phyloP scores from a whole-genome alignment of 2,329 filamentous ascomycete genomes.

The Penicillium sp. region DNA sequence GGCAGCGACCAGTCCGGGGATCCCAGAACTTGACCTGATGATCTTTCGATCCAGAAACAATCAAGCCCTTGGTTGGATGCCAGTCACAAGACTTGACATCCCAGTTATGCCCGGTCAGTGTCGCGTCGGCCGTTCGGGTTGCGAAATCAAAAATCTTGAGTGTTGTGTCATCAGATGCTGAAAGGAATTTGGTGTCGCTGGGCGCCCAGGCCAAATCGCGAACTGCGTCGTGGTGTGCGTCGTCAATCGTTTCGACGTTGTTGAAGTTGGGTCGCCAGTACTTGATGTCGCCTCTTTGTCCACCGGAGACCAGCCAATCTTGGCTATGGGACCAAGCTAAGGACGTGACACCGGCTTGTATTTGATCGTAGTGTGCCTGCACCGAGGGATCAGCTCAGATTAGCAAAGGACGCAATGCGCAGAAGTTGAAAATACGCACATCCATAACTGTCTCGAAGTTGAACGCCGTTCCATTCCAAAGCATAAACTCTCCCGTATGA shows the following conservation, averaged over 20 bases:
- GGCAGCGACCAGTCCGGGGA: constrained; percentile 81
- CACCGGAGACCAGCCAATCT: constrained; percentile 94
- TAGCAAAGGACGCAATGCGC: background rate
- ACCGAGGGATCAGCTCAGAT: constrained; percentile 2
- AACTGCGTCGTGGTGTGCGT: constrained; percentile 85
- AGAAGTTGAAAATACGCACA: constrained; percentile 35
- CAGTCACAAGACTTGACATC: constrained; percentile 96
- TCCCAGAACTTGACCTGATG: constrained; percentile 98
- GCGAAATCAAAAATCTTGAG: constrained; percentile 97
- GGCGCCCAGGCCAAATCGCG: constrained; percentile 90
- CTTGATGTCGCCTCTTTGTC: constrained; percentile 93
- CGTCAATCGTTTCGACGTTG: constrained; percentile 85
- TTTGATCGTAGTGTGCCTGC: constrained; percentile 69
- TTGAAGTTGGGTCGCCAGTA: constrained; percentile 99
- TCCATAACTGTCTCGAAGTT: constrained; percentile 99
- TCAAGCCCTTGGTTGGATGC: constrained; percentile 90
- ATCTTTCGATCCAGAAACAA: constrained; percentile 96
- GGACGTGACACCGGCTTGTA: constrained; percentile 46
- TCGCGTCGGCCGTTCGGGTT: constrained; percentile 75
- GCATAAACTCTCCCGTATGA: constrained; percentile 93
- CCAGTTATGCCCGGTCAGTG: constrained; percentile 92
- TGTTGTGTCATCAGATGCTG: constrained; percentile 87
- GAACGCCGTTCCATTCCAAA: constrained; percentile 99
- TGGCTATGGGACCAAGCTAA: constrained; percentile 82
- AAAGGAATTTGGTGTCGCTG: constrained; percentile 93